Evolutionary conservation across 306 rosid genomes (phyloP), one percentile per base, ranked within the genome.

Genomic region (Arachis stenosperma): DNA sequence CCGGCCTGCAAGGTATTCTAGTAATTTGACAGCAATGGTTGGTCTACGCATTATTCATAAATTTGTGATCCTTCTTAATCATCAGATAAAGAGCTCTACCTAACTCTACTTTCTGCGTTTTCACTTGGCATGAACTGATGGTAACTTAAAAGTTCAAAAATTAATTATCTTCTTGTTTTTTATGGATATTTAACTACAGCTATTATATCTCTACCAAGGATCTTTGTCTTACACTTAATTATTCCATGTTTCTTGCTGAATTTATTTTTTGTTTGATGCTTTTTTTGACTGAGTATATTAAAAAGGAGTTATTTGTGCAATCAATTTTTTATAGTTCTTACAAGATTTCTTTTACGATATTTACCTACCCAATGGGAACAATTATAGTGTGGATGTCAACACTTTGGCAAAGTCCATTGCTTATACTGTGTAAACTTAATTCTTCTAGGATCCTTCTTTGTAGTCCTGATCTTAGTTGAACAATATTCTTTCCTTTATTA

Each of bases 351-450:
- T 10, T 46, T 64, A 22, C 12, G 8, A 54, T 22, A 42, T 62
- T 64, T 33, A 39, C 53, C 64, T 73, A 6, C 3, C 53, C 43
- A 11, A 50, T 5, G 7, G 69, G 61, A 17, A 40, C 10, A 36
- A 17, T 15, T 48, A 50, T 11, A 50, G 43, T 4, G 33, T 61
- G 14, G 17, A 14, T 17, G 11, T 47, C 33, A 6, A 39, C 55
- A 65, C 53, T 39, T 17, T 48, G 61, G 57, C 51, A 79, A 57
- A 51, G 46, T 14, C 59, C 55, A 8, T 60, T 52, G 61, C 11
- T 43, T 48, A 9, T 60, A 42, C 15, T 36, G 41, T 43, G 41
- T 51, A 36, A 42, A 15, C 43, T 57, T 61, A 57, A 44, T 67
- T 52, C 75, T 36, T 58, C 6, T 33, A 48, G 37, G 4, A 10